Percentiles rank a stretch among this genome's conserved stretches.
Conservation (phyloP, 2,329 filamentous ascomycete species). For the Pseudonectria buxi region DNA sequence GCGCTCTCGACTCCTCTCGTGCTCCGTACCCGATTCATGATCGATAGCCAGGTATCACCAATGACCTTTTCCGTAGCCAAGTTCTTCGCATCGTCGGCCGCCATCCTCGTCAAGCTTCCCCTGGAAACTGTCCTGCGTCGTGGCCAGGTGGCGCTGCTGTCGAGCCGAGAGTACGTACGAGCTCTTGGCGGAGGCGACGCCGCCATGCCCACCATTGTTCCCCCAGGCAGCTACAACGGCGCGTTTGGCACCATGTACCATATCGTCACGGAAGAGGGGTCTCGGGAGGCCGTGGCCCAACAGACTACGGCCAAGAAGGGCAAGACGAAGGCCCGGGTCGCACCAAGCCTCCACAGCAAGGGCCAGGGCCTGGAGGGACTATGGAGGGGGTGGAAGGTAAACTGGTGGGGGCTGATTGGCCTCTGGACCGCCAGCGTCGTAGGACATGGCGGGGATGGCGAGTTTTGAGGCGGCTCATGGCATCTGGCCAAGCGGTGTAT, state of each 20-base stretch:
- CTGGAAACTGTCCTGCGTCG: slow-evolving; percentile 87
- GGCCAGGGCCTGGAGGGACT: slow-evolving; percentile 64
- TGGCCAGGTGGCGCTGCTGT: slow-evolving; percentile 71
- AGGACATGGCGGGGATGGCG: slow-evolving; percentile 53
- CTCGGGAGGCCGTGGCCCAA: slow-evolving; percentile 37
- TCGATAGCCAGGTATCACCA: slow-evolving; percentile 77
- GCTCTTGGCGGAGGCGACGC: slow-evolving; percentile 39
- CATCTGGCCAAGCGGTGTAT: slow-evolving; percentile 17
- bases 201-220: slow-evolving; percentile 66
- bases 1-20: slow-evolving; percentile 77
- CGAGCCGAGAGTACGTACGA: slow-evolving; percentile 43
- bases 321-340: slow-evolving; percentile 25
- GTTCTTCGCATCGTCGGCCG: slow-evolving; percentile 71
- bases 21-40: slow-evolving; percentile 73
- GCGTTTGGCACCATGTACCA: slow-evolving; percentile 85
- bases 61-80: slow-evolving; percentile 74
- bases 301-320: slow-evolving; percentile 26
- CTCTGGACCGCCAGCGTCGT: slow-evolving; percentile 65
- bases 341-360: slow-evolving; percentile 36
- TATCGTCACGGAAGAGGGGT: slow-evolving; percentile 78
- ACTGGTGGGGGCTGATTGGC: slow-evolving; percentile 69
- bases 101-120: slow-evolving; percentile 81
- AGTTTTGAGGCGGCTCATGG: slow-evolving; percentile 38
- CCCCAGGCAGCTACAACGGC: slow-evolving; percentile 75
- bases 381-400: slow-evolving; percentile 70